Percentiles rank a stretch among this genome's conserved stretches.
These are phyloP conservation scores for Salix caprea DNA, from an alignment of 345 rosid species.

Conservation along the genomic window DNA sequence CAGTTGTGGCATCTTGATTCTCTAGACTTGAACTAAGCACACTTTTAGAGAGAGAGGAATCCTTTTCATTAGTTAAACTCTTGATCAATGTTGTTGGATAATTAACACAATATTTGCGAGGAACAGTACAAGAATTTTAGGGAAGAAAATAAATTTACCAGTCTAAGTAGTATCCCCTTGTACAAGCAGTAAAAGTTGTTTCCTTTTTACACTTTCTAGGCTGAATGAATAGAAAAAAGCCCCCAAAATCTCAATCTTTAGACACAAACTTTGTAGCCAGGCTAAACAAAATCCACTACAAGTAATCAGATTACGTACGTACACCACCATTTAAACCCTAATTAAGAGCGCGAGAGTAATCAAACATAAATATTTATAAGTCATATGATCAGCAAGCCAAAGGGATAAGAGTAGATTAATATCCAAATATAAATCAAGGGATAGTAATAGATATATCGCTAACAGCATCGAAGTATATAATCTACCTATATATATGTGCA, in stretches of 20 bases:
- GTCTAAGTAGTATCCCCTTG: background rate
- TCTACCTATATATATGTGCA: background rate
- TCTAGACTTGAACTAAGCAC: background rate
- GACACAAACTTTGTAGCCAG: background rate
- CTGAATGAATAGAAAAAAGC: background rate
- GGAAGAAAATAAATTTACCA: background rate
- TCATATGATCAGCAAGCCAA: slow-evolving; percentile 7
- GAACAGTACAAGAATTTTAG: background rate
- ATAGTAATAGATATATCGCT: background rate
- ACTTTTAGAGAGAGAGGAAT: background rate
- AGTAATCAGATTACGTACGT: background rate
- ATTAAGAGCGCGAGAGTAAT: background rate
- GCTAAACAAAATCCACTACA: background rate
- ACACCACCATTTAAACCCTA: slow-evolving; percentile 9
- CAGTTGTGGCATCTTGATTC: background rate
- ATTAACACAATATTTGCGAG: background rate
- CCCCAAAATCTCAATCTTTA: background rate
- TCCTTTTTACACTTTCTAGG: background rate
- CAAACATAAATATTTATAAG: background rate
- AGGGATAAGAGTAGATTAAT: background rate
- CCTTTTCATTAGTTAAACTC: no score
- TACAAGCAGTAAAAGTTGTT: background rate
- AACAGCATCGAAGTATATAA: background rate
- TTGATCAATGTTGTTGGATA: background rate
- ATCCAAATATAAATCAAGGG: background rate